These are phyloP conservation scores for Carallia brachiata DNA, from an alignment of 345 rosid species.

Conservation along the genomic window DNA sequence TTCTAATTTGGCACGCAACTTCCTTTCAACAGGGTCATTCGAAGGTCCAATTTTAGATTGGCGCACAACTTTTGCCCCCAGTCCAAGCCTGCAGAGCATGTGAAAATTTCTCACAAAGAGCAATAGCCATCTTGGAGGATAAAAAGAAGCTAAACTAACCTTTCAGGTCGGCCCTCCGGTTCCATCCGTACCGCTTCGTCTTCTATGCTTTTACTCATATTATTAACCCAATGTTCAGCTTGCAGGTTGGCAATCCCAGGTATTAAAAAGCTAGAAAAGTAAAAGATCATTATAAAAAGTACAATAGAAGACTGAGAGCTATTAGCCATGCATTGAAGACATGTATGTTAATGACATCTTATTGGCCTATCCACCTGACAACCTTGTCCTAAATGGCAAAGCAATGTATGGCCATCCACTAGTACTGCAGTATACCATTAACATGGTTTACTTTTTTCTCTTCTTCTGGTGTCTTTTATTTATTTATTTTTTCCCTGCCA, in stretches of 20 bases:
- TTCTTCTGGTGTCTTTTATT: no score
- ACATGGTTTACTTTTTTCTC: no score
- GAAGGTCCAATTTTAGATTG: constrained; percentile 33
- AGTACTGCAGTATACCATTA: no score
- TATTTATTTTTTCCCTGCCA: no score
- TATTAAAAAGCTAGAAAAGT: background rate
- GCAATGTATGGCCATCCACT: no score
- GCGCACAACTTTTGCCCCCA: constrained; percentile 53
- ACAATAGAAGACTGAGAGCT: background rate
- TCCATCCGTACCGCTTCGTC: constrained; percentile 43
- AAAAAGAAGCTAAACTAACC: constrained; percentile 27
- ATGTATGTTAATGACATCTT: no score
- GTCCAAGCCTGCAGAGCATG: constrained; percentile 48
- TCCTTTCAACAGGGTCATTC: constrained; percentile 58
- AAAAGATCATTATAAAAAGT: background rate
- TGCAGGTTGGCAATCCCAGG: constrained; percentile 21
- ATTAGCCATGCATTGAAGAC: no score
- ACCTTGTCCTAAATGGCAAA: no score
- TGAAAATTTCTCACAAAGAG: background rate
- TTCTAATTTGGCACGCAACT: constrained; percentile 53
- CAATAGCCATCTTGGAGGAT: background rate
- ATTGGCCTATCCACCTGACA: no score
- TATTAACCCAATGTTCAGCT: constrained; percentile 75
- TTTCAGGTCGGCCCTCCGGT: constrained; percentile 41
- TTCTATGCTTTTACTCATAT: constrained; percentile 42